These are phyloP conservation scores for Penicillium sp. DNA, from an alignment of 2,329 filamentous ascomycete species.

Conservation along the genomic window DNA sequence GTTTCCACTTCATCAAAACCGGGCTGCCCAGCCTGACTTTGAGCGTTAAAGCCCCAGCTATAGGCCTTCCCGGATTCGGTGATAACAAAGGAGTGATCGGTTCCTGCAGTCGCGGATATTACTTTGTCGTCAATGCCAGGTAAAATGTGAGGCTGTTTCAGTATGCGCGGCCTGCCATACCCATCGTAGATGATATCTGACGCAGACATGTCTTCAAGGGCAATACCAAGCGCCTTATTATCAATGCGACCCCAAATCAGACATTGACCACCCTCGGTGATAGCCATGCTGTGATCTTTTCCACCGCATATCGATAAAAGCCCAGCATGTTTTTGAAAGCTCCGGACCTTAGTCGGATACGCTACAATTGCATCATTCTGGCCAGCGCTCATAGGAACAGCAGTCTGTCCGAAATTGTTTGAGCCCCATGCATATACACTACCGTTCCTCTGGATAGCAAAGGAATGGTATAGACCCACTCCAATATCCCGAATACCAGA, in stretches of 20 bases:
- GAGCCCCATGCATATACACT: conserved; percentile 4
- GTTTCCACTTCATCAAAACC: conserved; percentile 4
- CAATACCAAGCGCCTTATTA: conserved; percentile 5
- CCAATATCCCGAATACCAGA: not conserved
- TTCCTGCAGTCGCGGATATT: conserved; percentile 1
- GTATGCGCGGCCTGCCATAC: conserved; percentile 1
- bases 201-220: not conserved
- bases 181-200: conserved; percentile 1
- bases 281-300: conserved; percentile 5
- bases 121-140: not conserved
- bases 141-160: not conserved
- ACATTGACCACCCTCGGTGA: conserved; percentile 2
- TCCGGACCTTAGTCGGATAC: not conserved
- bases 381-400: not conserved
- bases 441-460: conserved; percentile 1
- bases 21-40: conserved; percentile 5
- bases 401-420: conserved; percentile 3
- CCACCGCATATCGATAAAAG: conserved; percentile 1
- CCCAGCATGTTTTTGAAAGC: not conserved
- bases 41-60: conserved; percentile 8
- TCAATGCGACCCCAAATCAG: conserved; percentile 5
- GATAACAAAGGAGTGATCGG: conserved; percentile 5
- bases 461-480: conserved; percentile 3
- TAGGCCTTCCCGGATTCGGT: conserved; percentile 3
- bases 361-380: conserved; percentile 1